Conservation (phyloP, 257 asterid species). For the Verbascum thapsus region DNA sequence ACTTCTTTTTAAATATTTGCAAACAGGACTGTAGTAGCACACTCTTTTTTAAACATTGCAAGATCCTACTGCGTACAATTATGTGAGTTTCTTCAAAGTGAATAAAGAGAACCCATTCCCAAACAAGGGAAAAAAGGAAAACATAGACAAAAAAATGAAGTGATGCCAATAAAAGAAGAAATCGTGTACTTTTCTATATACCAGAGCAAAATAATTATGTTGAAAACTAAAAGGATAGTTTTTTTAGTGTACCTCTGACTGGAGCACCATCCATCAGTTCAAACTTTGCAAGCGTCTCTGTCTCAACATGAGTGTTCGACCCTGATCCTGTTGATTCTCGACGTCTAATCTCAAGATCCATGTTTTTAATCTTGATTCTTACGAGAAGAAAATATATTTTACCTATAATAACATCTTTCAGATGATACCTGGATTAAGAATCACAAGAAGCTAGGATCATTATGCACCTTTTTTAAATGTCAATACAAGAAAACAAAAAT, state of each 20-base stretch:
- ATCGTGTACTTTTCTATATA: background rate
- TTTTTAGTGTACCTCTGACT: constrained; percentile 67
- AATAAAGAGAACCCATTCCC: background rate
- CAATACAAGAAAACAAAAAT: background rate
- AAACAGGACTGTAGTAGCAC: no score
- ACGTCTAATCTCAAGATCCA: constrained; percentile 98
- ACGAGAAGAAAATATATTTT: constrained; percentile 95
- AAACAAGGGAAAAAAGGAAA: background rate
- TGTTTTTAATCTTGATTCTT: constrained; percentile 93
- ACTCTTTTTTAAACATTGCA: no score
- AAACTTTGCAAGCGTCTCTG: constrained; percentile 97
- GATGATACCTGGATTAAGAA: constrained; percentile 77
- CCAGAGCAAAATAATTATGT: background rate
- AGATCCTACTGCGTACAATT: no score
- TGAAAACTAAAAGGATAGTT: background rate
- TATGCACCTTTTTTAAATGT: constrained; percentile 7
- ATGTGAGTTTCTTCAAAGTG: background rate
- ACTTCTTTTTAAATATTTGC: no score
- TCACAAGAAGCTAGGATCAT: constrained; percentile 31
- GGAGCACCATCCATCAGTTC: constrained; percentile 99
- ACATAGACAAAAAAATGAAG: background rate
- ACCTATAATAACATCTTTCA: constrained; percentile 91
- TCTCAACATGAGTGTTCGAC: constrained; percentile 93
- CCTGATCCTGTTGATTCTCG: constrained; percentile 98
- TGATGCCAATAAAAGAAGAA: no score